A percentile compares a stretch with the other conserved stretches of the same genome.
Conservation (phyloP, 2,329 filamentous ascomycete species). For the Xylariales sp. region DNA sequence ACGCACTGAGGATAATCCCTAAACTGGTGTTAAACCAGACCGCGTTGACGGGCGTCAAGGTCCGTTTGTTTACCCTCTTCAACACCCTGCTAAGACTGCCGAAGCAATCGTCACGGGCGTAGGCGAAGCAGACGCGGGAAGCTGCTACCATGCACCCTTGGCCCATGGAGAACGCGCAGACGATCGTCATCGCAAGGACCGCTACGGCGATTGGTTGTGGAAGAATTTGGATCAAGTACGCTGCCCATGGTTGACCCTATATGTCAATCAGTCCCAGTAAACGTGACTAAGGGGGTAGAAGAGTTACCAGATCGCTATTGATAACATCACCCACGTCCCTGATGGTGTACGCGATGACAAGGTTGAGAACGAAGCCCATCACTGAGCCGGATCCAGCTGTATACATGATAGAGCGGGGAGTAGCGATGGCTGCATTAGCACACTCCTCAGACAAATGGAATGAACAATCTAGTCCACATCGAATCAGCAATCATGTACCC, state of each 20-base stretch:
- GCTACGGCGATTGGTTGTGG: constrained; percentile 55
- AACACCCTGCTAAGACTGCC: constrained; percentile 54
- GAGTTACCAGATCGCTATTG: constrained; percentile 47
- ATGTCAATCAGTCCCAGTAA: neutral
- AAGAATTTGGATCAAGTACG: constrained; percentile 63
- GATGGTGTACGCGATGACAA: constrained; percentile 69
- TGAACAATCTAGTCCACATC: constrained; percentile 62
- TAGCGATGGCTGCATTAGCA: constrained; percentile 65
- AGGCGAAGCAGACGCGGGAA: constrained; percentile 66
- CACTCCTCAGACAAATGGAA: constrained; percentile 75
- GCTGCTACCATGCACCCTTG: constrained; percentile 66
- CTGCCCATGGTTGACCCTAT: constrained; percentile 62
- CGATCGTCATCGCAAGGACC: constrained; percentile 60
- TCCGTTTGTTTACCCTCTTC: constrained; percentile 55
- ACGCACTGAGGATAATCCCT: constrained; percentile 53
- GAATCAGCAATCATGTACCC: too few relatives aligned
- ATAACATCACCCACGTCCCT: constrained; percentile 56
- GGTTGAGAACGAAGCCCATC: constrained; percentile 68
- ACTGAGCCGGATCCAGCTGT: constrained; percentile 62
- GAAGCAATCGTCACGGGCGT: constrained; percentile 68
- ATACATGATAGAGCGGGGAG: constrained; percentile 66
- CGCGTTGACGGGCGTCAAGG: constrained; percentile 64
- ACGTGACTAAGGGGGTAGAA: neutral
- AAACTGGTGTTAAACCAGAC: constrained; percentile 62
- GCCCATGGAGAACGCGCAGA: constrained; percentile 68